Evolutionary conservation across 345 rosid species (phyloP).

Genomic region (Euphorbia peplus): DNA sequence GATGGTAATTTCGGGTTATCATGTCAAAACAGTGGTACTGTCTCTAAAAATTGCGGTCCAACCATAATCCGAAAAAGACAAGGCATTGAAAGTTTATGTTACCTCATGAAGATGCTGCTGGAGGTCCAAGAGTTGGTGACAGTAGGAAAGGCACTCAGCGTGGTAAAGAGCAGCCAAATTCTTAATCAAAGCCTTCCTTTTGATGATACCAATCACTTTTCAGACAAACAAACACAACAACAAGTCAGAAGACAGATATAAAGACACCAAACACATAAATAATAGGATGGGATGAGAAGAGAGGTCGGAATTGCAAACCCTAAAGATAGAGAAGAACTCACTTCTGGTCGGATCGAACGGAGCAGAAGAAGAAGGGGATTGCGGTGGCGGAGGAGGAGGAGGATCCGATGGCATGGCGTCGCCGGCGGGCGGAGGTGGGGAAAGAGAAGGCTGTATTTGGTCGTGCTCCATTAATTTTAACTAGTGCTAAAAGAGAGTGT

Average conservation of each 20-base stretch:
- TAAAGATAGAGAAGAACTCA: constrained; percentile 27
- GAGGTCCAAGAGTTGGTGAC: constrained; percentile 77
- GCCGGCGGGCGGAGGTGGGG: neutral
- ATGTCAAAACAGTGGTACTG: too few species aligned
- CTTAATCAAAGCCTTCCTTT: constrained; percentile 88
- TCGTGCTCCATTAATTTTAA: neutral
- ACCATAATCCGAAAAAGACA: too few species aligned
- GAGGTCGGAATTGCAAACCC: too few species aligned
- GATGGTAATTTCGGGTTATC: too few species aligned
- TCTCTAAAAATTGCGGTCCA: too few species aligned
- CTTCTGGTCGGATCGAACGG: constrained; percentile 85
- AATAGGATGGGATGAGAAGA: neutral
- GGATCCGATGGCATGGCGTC: neutral
- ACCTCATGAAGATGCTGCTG: constrained; percentile 83
- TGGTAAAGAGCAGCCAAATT: constrained; percentile 86
- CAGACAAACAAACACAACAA: neutral
- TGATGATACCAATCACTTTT: constrained; percentile 89
- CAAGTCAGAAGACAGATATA: neutral
- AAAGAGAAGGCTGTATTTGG: neutral
- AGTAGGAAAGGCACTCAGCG: constrained; percentile 71
- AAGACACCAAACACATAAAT: neutral
- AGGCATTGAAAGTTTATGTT: too few species aligned
- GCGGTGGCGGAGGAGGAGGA: constrained; percentile 19
- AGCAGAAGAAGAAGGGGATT: too few species aligned
- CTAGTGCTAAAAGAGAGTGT: neutral